phyloP scores from a whole-genome alignment of 208 protist genomes.

The Acanthamoeba healyi region DNA sequence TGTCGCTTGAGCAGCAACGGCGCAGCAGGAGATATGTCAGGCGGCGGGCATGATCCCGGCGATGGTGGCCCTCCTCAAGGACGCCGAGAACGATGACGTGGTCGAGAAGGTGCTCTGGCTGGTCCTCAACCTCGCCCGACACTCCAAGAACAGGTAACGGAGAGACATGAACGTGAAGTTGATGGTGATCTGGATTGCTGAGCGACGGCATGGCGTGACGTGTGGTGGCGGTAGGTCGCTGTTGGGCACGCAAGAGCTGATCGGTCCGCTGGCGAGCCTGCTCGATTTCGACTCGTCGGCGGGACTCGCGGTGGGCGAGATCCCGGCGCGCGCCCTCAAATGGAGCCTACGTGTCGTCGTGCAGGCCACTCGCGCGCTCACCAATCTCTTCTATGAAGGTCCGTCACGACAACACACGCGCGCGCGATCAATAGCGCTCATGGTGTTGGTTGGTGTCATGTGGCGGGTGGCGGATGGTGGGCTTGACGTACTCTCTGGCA shows the following conservation, averaged over 20 bases:
- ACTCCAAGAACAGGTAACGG: not conserved
- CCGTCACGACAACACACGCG: not conserved
- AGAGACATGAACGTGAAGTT: no score
- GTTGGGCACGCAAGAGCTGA: not conserved
- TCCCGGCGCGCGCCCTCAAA: not conserved
- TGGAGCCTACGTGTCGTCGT: not conserved
- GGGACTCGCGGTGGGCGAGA: not conserved
- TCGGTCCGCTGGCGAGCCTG: not conserved
- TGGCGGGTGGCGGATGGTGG: not conserved
- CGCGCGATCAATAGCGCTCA: not conserved
- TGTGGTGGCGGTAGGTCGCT: not conserved
- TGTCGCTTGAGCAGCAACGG: not conserved
- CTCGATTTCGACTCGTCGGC: not conserved
- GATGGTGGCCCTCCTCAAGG: not conserved
- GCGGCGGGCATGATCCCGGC: not conserved
- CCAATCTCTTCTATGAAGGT: slow-evolving; percentile 52
- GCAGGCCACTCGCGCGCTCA: slow-evolving; percentile 20
- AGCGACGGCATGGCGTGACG: not conserved
- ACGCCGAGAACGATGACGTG: not conserved
- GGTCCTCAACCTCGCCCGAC: slow-evolving; percentile 20
- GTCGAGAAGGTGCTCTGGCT: slow-evolving; percentile 45
- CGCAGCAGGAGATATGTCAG: not conserved
- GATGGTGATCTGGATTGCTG: not conserved
- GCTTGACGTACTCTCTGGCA: not conserved
- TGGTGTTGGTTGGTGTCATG: not conserved